Evolutionary conservation across 2,329 filamentous ascomycete genomes (phyloP).

Genomic region (Arthrobotrys entomopaga): DNA sequence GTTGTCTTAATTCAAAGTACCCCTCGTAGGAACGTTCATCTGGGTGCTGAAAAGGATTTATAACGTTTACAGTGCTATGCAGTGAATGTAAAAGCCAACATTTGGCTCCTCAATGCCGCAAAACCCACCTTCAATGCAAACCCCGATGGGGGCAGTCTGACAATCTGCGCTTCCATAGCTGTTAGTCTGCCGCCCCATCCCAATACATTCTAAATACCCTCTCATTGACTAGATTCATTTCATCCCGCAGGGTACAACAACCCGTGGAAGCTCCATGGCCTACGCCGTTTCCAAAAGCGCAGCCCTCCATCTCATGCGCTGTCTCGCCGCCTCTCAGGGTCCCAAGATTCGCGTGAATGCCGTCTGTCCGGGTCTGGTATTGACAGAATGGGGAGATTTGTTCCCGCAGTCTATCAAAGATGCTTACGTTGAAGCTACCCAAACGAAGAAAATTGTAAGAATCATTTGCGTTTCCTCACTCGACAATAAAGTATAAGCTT

Average conservation of each 20-base stretch:
- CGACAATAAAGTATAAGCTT: not conserved
- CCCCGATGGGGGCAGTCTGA: slow-evolving; percentile 71
- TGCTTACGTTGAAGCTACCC: slow-evolving; percentile 67
- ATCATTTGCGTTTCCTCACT: slow-evolving; percentile 30
- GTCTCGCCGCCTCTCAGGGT: slow-evolving; percentile 71
- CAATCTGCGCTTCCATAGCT: slow-evolving; percentile 73
- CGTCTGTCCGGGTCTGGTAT: slow-evolving; percentile 71
- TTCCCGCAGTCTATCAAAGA: slow-evolving; percentile 71
- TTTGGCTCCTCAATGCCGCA: slow-evolving; percentile 69
- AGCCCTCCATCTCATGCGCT: slow-evolving; percentile 74
- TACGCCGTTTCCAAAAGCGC: slow-evolving; percentile 83
- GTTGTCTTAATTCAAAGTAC: not conserved
- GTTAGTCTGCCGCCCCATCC: slow-evolving; percentile 1
- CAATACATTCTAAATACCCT: no score
- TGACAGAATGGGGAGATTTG: slow-evolving; percentile 75
- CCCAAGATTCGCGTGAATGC: slow-evolving; percentile 73
- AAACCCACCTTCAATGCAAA: slow-evolving; percentile 71
- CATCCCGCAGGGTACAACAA: slow-evolving; percentile 64
- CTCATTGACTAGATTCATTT: not conserved
- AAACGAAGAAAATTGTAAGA: slow-evolving; percentile 69
- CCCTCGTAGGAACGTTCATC: not conserved
- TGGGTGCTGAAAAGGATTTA: no score
- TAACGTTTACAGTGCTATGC: slow-evolving; percentile 56
- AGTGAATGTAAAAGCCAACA: slow-evolving; percentile 70
- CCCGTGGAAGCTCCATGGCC: slow-evolving; percentile 71